Evolutionary conservation across 2,329 filamentous ascomycete genomes (phyloP).

Genomic region (Penicillium sp.): DNA sequence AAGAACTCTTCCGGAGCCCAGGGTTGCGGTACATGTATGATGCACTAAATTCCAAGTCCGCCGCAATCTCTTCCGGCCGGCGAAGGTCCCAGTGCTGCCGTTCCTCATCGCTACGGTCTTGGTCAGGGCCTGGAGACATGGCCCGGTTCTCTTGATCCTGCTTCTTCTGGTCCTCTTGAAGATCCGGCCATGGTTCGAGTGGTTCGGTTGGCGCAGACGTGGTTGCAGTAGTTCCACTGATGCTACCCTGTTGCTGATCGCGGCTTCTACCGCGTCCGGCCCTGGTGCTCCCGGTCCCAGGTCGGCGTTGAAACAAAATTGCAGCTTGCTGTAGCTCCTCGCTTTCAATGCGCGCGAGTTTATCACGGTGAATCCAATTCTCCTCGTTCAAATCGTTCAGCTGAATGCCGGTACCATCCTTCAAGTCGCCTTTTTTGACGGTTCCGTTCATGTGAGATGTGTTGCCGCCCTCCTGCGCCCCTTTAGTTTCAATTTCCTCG

Average conservation of each 20-base stretch:
- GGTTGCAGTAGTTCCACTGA: slow-evolving; percentile 31
- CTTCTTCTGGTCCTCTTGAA: slow-evolving; percentile 41
- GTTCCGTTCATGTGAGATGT: slow-evolving; percentile 26
- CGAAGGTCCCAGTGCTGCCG: slow-evolving; percentile 71
- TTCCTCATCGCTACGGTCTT: slow-evolving; percentile 48
- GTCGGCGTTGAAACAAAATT: slow-evolving; percentile 47
- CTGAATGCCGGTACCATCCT: slow-evolving; percentile 25
- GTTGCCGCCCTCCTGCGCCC: slow-evolving; percentile 35
- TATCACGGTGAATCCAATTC: slow-evolving; percentile 58
- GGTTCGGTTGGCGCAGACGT: slow-evolving; percentile 35
- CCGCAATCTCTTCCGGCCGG: slow-evolving; percentile 76
- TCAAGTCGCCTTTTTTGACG: slow-evolving; percentile 23
- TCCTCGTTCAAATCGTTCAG: slow-evolving; percentile 37
- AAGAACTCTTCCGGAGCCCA: slow-evolving; percentile 65
- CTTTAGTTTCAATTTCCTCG: slow-evolving; percentile 46
- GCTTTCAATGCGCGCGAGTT: slow-evolving; percentile 56
- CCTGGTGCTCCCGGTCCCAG: slow-evolving; percentile 42
- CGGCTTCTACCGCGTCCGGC: slow-evolving; percentile 44
- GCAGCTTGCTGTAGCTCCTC: slow-evolving; percentile 56
- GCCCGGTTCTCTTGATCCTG: slow-evolving; percentile 39
- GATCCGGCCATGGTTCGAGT: slow-evolving; percentile 40
- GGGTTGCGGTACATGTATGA: slow-evolving; percentile 59
- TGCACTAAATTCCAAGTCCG: slow-evolving; percentile 51
- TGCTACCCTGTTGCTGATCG: slow-evolving; percentile 39
- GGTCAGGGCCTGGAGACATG: slow-evolving; percentile 40